Percentiles rank a stretch among this genome's conserved stretches.
Conservation (phyloP, 495 filamentous ascomycete species). For the Pyrenopolyporus hunteri region DNA sequence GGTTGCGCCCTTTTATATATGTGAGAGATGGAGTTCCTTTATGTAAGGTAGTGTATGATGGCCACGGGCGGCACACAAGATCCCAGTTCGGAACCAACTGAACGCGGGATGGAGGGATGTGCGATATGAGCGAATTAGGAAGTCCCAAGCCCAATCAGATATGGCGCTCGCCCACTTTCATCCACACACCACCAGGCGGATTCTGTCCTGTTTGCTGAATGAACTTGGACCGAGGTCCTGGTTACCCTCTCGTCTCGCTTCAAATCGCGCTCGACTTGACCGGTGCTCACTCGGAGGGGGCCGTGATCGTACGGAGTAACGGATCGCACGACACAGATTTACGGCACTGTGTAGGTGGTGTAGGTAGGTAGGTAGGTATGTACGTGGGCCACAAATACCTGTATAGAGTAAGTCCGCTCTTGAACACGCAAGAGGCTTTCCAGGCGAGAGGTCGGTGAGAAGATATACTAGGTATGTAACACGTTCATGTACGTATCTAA, state of each 20-base stretch:
- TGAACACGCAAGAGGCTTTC: not conserved
- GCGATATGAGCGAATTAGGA: constrained; percentile 39
- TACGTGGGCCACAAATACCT: too few relatives aligned
- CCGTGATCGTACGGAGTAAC: constrained; percentile 33
- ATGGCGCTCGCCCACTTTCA: constrained; percentile 13
- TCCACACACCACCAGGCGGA: constrained; percentile 17
- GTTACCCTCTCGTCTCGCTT: not conserved
- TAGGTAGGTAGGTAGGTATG: not conserved
- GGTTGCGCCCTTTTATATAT: constrained; percentile 29
- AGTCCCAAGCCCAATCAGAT: constrained; percentile 38
- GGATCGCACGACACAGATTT: constrained; percentile 20
- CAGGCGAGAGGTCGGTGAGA: too few relatives aligned
- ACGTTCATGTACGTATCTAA: too few relatives aligned
- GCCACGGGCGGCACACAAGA: constrained; percentile 21
- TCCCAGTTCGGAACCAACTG: constrained; percentile 7
- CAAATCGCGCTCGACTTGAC: constrained; percentile 3
- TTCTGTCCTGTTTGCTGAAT: constrained; percentile 11
- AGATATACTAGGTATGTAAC: too few relatives aligned
- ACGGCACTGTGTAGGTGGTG: not conserved
- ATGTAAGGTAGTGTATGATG: constrained; percentile 13
- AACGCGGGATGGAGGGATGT: constrained; percentile 11
- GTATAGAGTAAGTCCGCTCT: not conserved
- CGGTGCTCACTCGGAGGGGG: constrained; percentile 22
- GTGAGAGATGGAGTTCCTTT: not conserved
- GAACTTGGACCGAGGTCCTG: constrained; percentile 9